phyloP scores from a whole-genome alignment of 192 early-diverging fungal genomes.

The Rhizophagus prolifer region DNA sequence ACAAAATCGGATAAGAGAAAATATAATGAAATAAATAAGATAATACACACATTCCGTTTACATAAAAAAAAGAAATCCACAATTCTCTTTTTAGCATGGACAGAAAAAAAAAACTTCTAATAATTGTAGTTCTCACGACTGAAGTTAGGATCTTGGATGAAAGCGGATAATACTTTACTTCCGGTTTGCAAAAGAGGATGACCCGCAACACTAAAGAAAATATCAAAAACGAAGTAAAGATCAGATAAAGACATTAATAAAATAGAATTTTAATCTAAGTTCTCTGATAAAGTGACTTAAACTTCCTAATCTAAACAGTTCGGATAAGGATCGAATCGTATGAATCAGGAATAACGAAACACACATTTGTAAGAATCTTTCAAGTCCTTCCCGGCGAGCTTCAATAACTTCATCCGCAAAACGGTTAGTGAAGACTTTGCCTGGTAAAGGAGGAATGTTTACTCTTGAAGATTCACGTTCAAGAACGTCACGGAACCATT shows the following conservation, averaged over 20 bases:
- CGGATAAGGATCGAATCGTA: not conserved
- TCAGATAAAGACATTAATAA: not conserved
- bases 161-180: slow-evolving; percentile 87
- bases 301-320: too few relatives aligned
- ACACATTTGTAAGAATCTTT: slow-evolving; percentile 96
- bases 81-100: not conserved
- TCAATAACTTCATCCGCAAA: slow-evolving; percentile 98
- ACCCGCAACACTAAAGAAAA: slow-evolving; percentile 72
- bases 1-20: too few relatives aligned
- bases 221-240: slow-evolving; percentile 17
- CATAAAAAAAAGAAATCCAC: too few relatives aligned
- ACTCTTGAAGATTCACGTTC: slow-evolving; percentile 89
- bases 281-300: not conserved
- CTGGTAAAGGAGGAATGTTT: slow-evolving; percentile 93
- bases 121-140: slow-evolving; percentile 72
- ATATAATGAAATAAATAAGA: too few relatives aligned
- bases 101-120: slow-evolving; percentile 21
- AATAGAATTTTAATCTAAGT: not conserved
- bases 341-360: slow-evolving; percentile 22
- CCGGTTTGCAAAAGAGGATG: slow-evolving; percentile 98
- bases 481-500: slow-evolving; percentile 95
- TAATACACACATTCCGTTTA: too few relatives aligned
- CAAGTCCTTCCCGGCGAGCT: slow-evolving; percentile 81
- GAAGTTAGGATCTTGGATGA: slow-evolving; percentile 93
- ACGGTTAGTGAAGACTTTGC: slow-evolving; percentile 95